Evolutionary conservation across 441 rosid species (phyloP), one percentile per base, ranked within the genome.

Genomic region (Dalechampia spathulata): DNA sequence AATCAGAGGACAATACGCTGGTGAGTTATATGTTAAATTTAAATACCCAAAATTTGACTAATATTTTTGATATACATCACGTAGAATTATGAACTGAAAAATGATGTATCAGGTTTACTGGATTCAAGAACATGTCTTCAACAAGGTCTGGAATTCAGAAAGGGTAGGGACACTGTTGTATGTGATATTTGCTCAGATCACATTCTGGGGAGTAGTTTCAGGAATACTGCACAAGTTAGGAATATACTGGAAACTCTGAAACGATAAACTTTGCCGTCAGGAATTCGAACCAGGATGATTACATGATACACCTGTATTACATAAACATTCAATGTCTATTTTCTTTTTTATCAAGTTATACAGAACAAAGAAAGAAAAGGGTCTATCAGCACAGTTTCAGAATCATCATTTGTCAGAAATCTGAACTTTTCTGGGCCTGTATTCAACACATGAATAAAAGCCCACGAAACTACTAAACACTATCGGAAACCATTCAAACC

Each of bases 221-320:
- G 87, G 87, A 32, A 65, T 81, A 58, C 59, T 78, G 69, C 87
- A 84, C 70, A 81, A 61, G 54, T 50, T 76, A 52, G 75, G 82
- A 1, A 78, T 84, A 27, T 81, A 79, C 57, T 81, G 85, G 83
- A 84, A 81, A 74, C 79, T 83, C 13, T 81, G 61, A 77, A 43
- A 53, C 4, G 34, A 3, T 30, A 3, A 30, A 30, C 34, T 3
- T 8, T 30, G 8, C 34, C 8, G 4, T 4, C 8, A 30, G 8
- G 8, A 30, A 3, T 30, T 30, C 34, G 8, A 3, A 30, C 34
- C n/a, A n/a, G n/a, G n/a, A 30, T 30, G 34, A 30, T 30, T 30
- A 30, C 34, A 30, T 3, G 4, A 30, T 30, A 30, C 34, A 3
- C 8, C 34, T n/a, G n/a, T n/a, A n/a, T n/a, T n/a, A n/a, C n/a